A percentile compares a stretch with the other conserved stretches of the same genome.
phyloP scores from a whole-genome alignment of 1,284 basidiomycete species.

The Coriolopsis trogii region DNA sequence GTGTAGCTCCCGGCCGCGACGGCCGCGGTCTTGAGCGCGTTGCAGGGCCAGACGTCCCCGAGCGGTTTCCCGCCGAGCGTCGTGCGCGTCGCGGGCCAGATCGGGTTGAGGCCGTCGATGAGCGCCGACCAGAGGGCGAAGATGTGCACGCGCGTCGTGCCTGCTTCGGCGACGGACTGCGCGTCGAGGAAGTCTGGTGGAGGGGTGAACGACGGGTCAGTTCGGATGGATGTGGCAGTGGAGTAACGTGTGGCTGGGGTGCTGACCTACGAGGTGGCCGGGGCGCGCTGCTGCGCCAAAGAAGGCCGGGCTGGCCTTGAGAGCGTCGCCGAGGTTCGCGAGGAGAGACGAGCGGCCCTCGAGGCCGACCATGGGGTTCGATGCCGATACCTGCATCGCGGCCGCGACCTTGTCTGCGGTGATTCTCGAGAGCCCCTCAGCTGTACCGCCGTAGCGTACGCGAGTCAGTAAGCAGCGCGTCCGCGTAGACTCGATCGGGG shows the following conservation, averaged over 20 bases:
- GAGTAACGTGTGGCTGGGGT: no score
- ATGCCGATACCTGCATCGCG: slow-evolving; percentile 80
- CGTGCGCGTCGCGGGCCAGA: slow-evolving; percentile 87
- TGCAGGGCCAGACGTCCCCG: slow-evolving; percentile 91
- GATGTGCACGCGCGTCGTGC: slow-evolving; percentile 55
- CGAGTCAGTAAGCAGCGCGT: no score
- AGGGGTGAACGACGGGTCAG: not conserved
- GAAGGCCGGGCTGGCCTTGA: slow-evolving; percentile 63
- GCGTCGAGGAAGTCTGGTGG: slow-evolving; percentile 78
- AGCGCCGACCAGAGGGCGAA: slow-evolving; percentile 81
- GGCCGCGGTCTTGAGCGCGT: slow-evolving; percentile 44
- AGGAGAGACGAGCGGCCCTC: slow-evolving; percentile 85
- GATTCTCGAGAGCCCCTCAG: slow-evolving; percentile 70
- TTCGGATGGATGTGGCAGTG: no score
- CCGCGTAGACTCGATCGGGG: no score
- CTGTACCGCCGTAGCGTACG: no score
- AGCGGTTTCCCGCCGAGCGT: slow-evolving; percentile 67
- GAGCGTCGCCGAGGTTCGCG: slow-evolving; percentile 70
- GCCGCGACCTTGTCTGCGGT: slow-evolving; percentile 63
- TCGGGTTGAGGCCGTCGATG: slow-evolving; percentile 81
- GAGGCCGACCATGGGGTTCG: slow-evolving; percentile 90
- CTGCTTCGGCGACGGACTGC: slow-evolving; percentile 46
- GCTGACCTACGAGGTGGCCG: slow-evolving; percentile 80
- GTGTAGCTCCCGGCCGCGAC: slow-evolving; percentile 32
- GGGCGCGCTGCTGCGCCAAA: slow-evolving; percentile 78